phyloP scores from a whole-genome alignment of 768 basidiomycete genomes.

The Kwoniella sp. region DNA sequence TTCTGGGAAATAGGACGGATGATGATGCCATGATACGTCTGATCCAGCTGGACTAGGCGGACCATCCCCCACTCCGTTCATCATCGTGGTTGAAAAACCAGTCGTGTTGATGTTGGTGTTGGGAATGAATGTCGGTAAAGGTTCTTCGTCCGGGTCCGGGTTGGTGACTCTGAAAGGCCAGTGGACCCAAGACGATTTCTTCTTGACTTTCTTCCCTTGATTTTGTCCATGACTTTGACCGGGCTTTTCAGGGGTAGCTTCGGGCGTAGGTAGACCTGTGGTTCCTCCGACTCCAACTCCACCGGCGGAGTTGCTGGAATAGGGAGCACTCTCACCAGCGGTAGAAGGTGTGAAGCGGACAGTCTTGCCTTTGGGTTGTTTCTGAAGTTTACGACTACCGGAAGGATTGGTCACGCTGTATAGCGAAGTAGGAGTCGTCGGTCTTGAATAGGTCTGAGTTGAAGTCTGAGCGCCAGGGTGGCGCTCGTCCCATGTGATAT shows the following conservation, averaged over 20 bases:
- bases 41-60: slow-evolving; percentile 16
- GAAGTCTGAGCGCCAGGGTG: neutral
- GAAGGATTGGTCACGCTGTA: neutral
- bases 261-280: slow-evolving; percentile 7
- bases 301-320: neutral
- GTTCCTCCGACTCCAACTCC: neutral
- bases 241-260: slow-evolving; percentile 6
- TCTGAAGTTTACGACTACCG: slow-evolving; percentile 20
- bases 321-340: slow-evolving; percentile 4
- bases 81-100: no score
- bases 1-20: slow-evolving; percentile 43
- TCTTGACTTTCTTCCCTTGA: slow-evolving; percentile 3
- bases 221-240: neutral
- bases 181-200: slow-evolving; percentile 15
- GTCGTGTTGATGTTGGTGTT: no score
- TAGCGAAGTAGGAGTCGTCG: neutral
- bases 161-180: slow-evolving; percentile 8
- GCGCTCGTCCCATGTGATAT: slow-evolving; percentile 33
- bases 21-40: slow-evolving; percentile 41
- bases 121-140: neutral
- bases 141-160: slow-evolving; percentile 3
- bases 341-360: slow-evolving; percentile 27
- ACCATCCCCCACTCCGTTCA: neutral
- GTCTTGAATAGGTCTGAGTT: neutral
- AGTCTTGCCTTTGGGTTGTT: slow-evolving; percentile 12